Percentiles rank a stretch among this genome's conserved stretches.
phyloP scores from a whole-genome alignment of 2,329 filamentous ascomycete species.

The Geoglossum cookeanum region DNA sequence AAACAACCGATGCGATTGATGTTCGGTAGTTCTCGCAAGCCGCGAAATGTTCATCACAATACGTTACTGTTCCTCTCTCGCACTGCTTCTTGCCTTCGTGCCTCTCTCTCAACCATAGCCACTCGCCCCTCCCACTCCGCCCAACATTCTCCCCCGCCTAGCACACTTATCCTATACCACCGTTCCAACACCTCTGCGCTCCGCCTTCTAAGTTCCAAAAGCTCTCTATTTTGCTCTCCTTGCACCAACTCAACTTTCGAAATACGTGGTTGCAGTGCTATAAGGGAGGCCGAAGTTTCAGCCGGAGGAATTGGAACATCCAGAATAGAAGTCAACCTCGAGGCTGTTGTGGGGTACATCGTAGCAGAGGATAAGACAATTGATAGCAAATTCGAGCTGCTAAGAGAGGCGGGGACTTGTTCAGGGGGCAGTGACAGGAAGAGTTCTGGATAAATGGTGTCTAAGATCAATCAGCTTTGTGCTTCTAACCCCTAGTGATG shows the following conservation, averaged over 20 bases:
- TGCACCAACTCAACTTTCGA: slow-evolving; percentile 41
- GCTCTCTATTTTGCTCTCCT: slow-evolving; percentile 39
- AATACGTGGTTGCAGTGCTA: slow-evolving; percentile 41
- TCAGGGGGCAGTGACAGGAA: not conserved
- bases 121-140: slow-evolving; percentile 52
- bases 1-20: no score
- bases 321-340: slow-evolving; percentile 2
- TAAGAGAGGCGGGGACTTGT: not conserved
- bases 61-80: not conserved
- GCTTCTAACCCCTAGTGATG: not conserved
- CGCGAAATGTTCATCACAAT: not conserved
- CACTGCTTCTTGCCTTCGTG: slow-evolving; percentile 39
- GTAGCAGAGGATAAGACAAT: slow-evolving; percentile 4
- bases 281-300: slow-evolving; percentile 30
- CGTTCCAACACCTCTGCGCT: slow-evolving; percentile 34
- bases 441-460: slow-evolving; percentile 2
- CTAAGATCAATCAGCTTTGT: not conserved
- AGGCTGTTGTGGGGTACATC: slow-evolving; percentile 3
- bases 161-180: slow-evolving; percentile 58
- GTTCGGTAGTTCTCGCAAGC: not conserved
- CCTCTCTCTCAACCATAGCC: slow-evolving; percentile 41
- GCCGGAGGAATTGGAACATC: slow-evolving; percentile 3
- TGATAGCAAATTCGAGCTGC: not conserved
- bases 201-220: slow-evolving; percentile 41
- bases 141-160: slow-evolving; percentile 48